Percentiles rank a stretch among this genome's conserved stretches.
Conservation (phyloP, 257 asterid species). For the Solanum tarapatanum region DNA sequence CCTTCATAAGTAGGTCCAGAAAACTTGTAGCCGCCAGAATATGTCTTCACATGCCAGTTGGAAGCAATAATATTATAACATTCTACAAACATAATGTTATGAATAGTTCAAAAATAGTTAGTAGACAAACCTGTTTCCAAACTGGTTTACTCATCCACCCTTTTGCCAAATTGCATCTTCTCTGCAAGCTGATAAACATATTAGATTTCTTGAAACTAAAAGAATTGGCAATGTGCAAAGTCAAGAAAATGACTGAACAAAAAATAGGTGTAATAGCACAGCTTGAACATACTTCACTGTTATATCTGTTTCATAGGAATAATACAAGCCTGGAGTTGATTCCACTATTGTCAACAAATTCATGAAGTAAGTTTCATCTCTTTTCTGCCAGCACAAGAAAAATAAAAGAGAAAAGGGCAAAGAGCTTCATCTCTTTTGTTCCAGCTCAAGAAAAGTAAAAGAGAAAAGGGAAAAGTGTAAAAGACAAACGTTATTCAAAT, state of each 20-base stretch:
- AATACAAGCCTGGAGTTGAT: slow-evolving; percentile 85
- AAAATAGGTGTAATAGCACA: not conserved
- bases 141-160: slow-evolving; percentile 89
- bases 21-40: not conserved
- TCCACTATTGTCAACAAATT: slow-evolving; percentile 74
- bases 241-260: not conserved
- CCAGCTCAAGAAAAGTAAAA: slow-evolving; percentile 9
- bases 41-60: slow-evolving; percentile 2
- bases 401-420: not conserved
- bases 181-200: slow-evolving; percentile 66
- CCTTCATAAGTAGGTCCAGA: not conserved
- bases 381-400: slow-evolving; percentile 46
- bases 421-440: slow-evolving; percentile 69
- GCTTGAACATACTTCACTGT: slow-evolving; percentile 57
- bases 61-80: not conserved
- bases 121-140: slow-evolving; percentile 78
- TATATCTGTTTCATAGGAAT: slow-evolving; percentile 82
- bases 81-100: not conserved
- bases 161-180: slow-evolving; percentile 65
- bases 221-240: not conserved
- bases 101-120: not conserved
- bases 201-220: slow-evolving; percentile 17
- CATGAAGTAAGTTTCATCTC: slow-evolving; percentile 74
- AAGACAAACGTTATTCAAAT: not conserved
- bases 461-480: not conserved